Evolutionary conservation across 495 filamentous ascomycete genomes (phyloP).

Genomic region (Parathielavia appendiculata): DNA sequence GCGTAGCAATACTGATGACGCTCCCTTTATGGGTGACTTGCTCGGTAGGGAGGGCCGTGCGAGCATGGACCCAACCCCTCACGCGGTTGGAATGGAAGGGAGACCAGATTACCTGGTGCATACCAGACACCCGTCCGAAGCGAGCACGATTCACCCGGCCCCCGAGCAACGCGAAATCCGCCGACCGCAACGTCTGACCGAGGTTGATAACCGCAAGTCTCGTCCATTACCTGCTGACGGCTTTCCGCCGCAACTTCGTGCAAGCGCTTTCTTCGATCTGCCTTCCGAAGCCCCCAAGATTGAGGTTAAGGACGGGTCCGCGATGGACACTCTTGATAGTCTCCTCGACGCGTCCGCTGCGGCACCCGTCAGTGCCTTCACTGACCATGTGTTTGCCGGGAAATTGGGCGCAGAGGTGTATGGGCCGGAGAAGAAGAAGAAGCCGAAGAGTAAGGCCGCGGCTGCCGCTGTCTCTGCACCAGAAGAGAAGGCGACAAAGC

Average conservation of each 20-base stretch:
- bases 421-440: conserved; percentile 43
- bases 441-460: conserved; percentile 13
- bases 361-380: conserved; percentile 92
- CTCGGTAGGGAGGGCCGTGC: conserved; percentile 12
- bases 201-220: conserved; percentile 37
- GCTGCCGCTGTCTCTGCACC: background rate
- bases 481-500: background rate
- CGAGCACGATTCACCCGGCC: conserved; percentile 29
- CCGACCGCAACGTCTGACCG: conserved; percentile 27
- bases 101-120: conserved; percentile 9
- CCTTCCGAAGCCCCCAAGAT: conserved; percentile 52
- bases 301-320: conserved; percentile 71
- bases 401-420: conserved; percentile 63
- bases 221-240: conserved; percentile 41
- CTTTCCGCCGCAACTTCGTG: conserved; percentile 83
- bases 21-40: conserved; percentile 23
- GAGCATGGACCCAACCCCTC: background rate
- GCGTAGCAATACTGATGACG: conserved; percentile 15
- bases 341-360: conserved; percentile 90
- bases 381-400: conserved; percentile 83
- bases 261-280: conserved; percentile 83
- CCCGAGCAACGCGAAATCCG: conserved; percentile 27
- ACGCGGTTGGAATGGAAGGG: conserved; percentile 12
- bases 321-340: conserved; percentile 83
- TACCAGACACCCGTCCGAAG: conserved; percentile 28